A percentile compares a stretch with the other conserved stretches of the same genome.
These are phyloP conservation scores for Logfia minima DNA, from an alignment of 129 eudicot species.

Conservation along the genomic window DNA sequence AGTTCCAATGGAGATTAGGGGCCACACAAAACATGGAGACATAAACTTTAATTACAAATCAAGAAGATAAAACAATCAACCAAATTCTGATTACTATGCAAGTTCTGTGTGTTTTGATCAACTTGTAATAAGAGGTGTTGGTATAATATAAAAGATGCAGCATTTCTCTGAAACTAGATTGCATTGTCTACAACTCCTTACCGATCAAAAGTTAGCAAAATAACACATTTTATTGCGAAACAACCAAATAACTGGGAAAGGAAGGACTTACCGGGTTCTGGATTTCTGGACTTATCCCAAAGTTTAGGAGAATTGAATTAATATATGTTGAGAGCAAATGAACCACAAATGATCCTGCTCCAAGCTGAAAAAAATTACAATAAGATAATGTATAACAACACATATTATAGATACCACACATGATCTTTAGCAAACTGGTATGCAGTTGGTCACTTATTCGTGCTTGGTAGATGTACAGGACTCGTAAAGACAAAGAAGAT, in stretches of 20 bases:
- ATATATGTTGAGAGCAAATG: slow-evolving; percentile 9
- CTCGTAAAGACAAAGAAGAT: background rate
- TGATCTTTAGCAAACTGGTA: background rate
- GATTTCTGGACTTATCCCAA: slow-evolving; percentile 24
- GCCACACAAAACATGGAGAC: background rate
- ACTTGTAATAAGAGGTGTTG: background rate
- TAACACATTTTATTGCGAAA: background rate
- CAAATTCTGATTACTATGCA: background rate
- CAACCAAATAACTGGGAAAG: background rate
- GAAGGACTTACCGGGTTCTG: slow-evolving; percentile 20
- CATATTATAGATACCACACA: background rate
- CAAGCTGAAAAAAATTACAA: slow-evolving; percentile 19
- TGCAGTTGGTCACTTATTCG: background rate
- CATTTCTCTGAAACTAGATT: background rate
- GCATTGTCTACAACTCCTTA: background rate
- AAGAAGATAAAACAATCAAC: background rate
- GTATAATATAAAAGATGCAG: background rate
- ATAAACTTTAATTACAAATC: background rate
- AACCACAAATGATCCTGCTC: slow-evolving; percentile 23
- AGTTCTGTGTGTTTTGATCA: background rate
- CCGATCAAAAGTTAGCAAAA: background rate
- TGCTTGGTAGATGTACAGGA: background rate
- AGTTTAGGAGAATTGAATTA: slow-evolving; percentile 11
- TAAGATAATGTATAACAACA: background rate
- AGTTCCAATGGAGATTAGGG: background rate